phyloP scores from a whole-genome alignment of 441 rosid species.

The Isatis lusitanica region DNA sequence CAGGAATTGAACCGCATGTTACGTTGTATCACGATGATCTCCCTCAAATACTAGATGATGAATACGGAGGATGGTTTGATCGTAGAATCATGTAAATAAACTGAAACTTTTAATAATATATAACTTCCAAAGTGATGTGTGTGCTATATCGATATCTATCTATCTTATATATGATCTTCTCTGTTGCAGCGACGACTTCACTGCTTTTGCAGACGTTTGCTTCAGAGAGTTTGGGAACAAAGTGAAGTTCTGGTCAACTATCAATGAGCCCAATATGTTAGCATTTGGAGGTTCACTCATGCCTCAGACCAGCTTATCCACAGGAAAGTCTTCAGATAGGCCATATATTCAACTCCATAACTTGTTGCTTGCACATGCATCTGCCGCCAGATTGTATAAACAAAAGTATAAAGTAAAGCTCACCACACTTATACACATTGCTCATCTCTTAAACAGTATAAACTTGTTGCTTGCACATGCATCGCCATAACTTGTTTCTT shows the following conservation, averaged over 20 bases:
- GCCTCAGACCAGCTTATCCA: conserved; percentile 47
- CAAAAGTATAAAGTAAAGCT: conserved; percentile 46
- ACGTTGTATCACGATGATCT: conserved; percentile 52
- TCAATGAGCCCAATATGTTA: conserved; percentile 61
- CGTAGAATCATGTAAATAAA: conserved; percentile 49
- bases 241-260: conserved; percentile 58
- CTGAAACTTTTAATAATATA: too few species aligned
- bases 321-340: conserved; percentile 61
- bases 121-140: neutral
- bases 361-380: conserved; percentile 61
- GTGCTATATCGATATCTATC: neutral
- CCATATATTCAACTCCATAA: conserved; percentile 67
- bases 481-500: neutral
- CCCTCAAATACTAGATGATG: conserved; percentile 73
- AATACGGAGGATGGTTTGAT: conserved; percentile 65
- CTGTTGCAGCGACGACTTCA: conserved; percentile 59
- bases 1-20: conserved; percentile 70
- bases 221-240: conserved; percentile 62
- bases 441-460: neutral
- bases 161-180: neutral
- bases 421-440: neutral
- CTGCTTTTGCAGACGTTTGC: conserved; percentile 61
- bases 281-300: conserved; percentile 46
- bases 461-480: too few species aligned
- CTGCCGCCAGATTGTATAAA: conserved; percentile 50